Evolutionary conservation across 2,329 filamentous ascomycete genomes (phyloP).

Genomic region (Cladosporium sphaerospermum): DNA sequence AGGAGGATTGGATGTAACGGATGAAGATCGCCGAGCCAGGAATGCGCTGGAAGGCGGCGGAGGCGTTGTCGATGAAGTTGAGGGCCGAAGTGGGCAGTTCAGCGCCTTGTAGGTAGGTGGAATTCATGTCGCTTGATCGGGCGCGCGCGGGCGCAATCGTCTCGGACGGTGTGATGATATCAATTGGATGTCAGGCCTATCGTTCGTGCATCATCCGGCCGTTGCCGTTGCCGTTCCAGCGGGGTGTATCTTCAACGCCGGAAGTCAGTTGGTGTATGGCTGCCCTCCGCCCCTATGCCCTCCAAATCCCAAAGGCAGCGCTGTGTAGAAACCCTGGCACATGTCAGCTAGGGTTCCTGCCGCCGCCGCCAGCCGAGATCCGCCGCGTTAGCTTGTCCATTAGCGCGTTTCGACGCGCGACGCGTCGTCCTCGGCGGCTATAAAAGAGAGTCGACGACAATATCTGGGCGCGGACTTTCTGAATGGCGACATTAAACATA

Average conservation of each 20-base stretch:
- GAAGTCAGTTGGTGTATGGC: not conserved
- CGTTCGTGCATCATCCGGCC: constrained; percentile 1
- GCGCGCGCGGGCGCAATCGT: constrained; percentile 9
- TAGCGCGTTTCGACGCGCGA: not conserved
- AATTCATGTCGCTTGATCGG: constrained; percentile 15
- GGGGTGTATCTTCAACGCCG: not conserved
- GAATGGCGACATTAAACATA: constrained; percentile 9
- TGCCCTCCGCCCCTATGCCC: constrained; percentile 5
- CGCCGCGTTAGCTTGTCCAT: not conserved
- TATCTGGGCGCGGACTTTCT: not conserved
- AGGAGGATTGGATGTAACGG: constrained; percentile 93
- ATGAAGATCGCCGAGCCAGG: constrained; percentile 91
- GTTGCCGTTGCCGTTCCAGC: not conserved
- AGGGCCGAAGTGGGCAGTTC: constrained; percentile 50
- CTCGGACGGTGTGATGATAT: not conserved
- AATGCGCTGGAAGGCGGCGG: constrained; percentile 70
- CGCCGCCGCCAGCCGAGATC: not conserved
- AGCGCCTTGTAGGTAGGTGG: constrained; percentile 38
- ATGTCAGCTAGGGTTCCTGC: not conserved
- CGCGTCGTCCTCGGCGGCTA: not conserved
- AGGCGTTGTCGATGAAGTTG: constrained; percentile 49
- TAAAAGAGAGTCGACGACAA: not conserved
- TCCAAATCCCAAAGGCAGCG: not conserved
- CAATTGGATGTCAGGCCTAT: not conserved
- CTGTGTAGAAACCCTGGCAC: constrained; percentile 2